Base-by-base conservation (phyloP, 2,329 filamentous ascomycete species). In the Diplodia corticola region DNA sequence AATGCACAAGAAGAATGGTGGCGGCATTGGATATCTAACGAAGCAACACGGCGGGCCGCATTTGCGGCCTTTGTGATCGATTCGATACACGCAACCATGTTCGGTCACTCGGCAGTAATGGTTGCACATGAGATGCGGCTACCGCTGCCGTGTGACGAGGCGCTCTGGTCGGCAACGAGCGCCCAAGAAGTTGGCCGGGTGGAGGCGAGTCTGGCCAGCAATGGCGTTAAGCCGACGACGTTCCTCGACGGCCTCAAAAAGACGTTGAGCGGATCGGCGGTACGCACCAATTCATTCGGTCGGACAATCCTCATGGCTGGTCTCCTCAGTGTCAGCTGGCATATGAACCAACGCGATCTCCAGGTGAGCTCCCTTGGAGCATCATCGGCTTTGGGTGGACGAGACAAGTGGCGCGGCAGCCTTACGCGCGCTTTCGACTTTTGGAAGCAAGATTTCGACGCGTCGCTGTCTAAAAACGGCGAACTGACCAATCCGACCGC, bases 61-160 rank as follows among this genome's bases (percentile, higher is more conserved):
- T 98, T 97, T 79, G 93, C 91, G 0, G 95, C 95, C 0, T 98
- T 98, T 74, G 88, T 97, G 50, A 89, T 98, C 70, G 95, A 99
- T 76, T 96, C 93, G 4, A 96, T 93, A 1, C 95, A 99, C 77
- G 93, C 93, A 1, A 97, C 93, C 30, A 97, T 99, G 91, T 98
- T 98, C 77, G 95, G 94, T 0, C 95, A 98, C 77, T 95, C 93
- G 3, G 94, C 92, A 0, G 93, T 96, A 50, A 97, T 98, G 94
- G 93, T 96, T 7, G 93, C 93, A 2, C 93, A 98, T 73, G 95
- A 98, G 78, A 92, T 99, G 86, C 88, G 92, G 59, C 83, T 98
- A 9, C 92, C 93, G 0, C 80, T 99, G 50, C 95, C 95, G 0
- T 98, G 94, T 74, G 93, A 98, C 70, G 95, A 98, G 75, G 88